Percentiles rank a stretch among this genome's conserved stretches.
These are phyloP conservation scores for Trichoderma sp. DNA, from an alignment of 2,329 filamentous ascomycete species.

Conservation along the genomic window DNA sequence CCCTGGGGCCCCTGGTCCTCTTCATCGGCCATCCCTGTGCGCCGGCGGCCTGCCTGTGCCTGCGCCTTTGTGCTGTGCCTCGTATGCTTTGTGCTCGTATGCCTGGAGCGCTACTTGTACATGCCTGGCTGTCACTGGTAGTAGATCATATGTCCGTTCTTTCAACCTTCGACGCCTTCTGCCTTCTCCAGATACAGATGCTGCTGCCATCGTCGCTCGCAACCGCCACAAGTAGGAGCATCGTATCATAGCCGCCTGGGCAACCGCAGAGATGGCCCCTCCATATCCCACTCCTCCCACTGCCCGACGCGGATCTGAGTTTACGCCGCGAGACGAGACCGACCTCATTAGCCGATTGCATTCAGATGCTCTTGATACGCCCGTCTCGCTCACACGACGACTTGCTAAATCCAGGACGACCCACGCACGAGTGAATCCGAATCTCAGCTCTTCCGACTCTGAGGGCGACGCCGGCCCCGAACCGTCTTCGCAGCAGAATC, in stretches of 20 bases:
- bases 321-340: constrained; percentile 28
- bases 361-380: constrained; percentile 38
- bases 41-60: not conserved
- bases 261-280: constrained; percentile 36
- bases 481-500: constrained; percentile 28
- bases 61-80: not conserved
- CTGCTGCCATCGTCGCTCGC: constrained; percentile 5
- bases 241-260: constrained; percentile 20
- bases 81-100: constrained; percentile 1
- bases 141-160: not conserved
- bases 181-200: constrained; percentile 10
- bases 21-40: constrained; percentile 14
- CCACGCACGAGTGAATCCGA: constrained; percentile 31
- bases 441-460: constrained; percentile 50
- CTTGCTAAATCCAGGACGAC: constrained; percentile 33
- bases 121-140: not conserved
- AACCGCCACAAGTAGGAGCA: constrained; percentile 17
- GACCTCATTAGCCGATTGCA: constrained; percentile 42
- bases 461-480: constrained; percentile 32
- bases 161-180: constrained; percentile 2
- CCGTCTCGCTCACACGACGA: constrained; percentile 32
- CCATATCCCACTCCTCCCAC: constrained; percentile 27
- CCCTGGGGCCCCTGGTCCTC: constrained; percentile 17
- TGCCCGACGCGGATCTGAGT: constrained; percentile 32
- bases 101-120: constrained; percentile 3